Conservation (phyloP, 345 rosid species). For the Melaleuca alternifolia region DNA sequence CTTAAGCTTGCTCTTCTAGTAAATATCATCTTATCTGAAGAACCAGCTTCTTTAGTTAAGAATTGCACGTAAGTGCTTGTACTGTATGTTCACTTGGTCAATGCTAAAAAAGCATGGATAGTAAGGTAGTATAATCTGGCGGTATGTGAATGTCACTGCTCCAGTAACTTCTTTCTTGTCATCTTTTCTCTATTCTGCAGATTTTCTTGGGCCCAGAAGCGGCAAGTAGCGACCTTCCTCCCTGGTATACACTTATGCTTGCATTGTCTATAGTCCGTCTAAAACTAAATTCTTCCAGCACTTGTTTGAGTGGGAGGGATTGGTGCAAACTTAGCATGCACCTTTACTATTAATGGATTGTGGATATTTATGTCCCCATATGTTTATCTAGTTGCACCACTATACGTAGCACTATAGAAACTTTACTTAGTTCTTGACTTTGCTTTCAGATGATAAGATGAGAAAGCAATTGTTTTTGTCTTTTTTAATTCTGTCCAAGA, state of each 20-base stretch:
- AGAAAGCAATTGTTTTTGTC: background rate
- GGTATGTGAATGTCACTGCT: background rate
- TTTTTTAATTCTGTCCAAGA: background rate
- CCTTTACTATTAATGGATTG: background rate
- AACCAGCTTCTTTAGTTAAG: background rate
- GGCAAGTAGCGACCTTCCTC: constrained; percentile 32
- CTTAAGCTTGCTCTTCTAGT: background rate
- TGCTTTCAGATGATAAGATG: background rate
- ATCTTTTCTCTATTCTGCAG: constrained; percentile 12
- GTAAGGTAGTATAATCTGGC: background rate
- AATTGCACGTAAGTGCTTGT: background rate
- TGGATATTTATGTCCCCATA: background rate
- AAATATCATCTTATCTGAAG: background rate
- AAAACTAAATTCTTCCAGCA: background rate
- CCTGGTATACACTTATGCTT: constrained; percentile 20
- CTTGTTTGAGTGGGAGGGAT: background rate
- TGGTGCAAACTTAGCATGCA: background rate
- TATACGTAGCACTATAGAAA: background rate
- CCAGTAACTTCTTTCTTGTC: background rate
- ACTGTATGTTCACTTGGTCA: background rate
- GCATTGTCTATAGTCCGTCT: background rate
- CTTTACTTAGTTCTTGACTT: background rate
- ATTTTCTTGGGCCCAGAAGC: constrained; percentile 51
- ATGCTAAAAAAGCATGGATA: background rate
- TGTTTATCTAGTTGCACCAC: background rate